A percentile compares a stretch with the other conserved stretches of the same genome.
phyloP scores from a whole-genome alignment of 352 stramenopile species.

The Phytophthora chlamydospora region DNA sequence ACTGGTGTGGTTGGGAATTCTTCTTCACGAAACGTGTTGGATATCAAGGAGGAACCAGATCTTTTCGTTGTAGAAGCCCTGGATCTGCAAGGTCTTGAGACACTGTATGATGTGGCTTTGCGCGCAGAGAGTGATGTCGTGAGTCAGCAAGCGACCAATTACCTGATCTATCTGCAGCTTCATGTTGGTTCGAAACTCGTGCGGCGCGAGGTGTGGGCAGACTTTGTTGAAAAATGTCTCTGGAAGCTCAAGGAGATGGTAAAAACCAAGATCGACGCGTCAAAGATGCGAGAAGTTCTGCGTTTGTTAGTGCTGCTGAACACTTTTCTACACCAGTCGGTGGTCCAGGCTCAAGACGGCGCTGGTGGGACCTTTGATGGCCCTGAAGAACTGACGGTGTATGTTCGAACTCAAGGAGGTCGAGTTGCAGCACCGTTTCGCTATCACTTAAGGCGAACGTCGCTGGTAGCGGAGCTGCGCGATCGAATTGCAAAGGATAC shows the following conservation, averaged over 20 bases:
- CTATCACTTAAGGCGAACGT: conserved; percentile 64
- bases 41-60: conserved; percentile 23
- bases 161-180: conserved; percentile 74
- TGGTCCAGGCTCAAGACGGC: conserved; percentile 42
- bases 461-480: conserved; percentile 64
- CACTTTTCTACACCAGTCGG: conserved; percentile 77
- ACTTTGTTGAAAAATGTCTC: conserved; percentile 64
- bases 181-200: conserved; percentile 75
- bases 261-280: conserved; percentile 30
- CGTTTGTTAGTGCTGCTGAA: conserved; percentile 72
- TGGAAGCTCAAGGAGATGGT: conserved; percentile 47
- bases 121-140: conserved; percentile 45
- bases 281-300: conserved; percentile 41
- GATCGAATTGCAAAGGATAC: conserved; percentile 72
- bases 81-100: conserved; percentile 66
- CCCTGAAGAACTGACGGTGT: conserved; percentile 64
- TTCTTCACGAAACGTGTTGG: conserved; percentile 13
- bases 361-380: conserved; percentile 36
- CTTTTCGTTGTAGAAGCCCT: conserved; percentile 66
- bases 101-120: conserved; percentile 59
- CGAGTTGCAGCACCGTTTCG: conserved; percentile 62
- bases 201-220: conserved; percentile 68
- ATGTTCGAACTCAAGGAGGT: conserved; percentile 74
- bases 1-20: conserved; percentile 32
- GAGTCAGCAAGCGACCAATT: conserved; percentile 63